Evolutionary conservation across 805 yeast species (phyloP), one percentile per base, ranked within the genome.

Genomic region (Cyberlindnera euphorbiiphila): DNA sequence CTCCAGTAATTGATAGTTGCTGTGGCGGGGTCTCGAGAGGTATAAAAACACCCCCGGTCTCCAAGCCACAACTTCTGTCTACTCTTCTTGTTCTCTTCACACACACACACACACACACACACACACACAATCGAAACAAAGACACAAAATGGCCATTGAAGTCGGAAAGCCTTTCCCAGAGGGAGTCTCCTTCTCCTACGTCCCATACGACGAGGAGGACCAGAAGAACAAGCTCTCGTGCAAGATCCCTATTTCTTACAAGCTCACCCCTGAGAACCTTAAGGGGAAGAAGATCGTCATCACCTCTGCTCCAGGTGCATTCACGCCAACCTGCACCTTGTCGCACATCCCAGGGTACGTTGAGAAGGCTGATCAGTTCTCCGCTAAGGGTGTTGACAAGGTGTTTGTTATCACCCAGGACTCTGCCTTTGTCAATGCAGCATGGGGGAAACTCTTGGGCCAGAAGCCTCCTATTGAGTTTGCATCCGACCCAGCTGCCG

Each of bases 281-380:
- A 49, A 49, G 25, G 56, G 55, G 13, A 53, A 55, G 39, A 52
- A 51, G 37, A 75, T 81, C 22, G 76, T 84, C 29, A 66, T 85
- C 50, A 85, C 86, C 22, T 71, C 83, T 42, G 88, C 85, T 23
- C 93, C 94, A 45, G 94, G 89, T 45, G 93, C 95, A 9, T 85
- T 84, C 70, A 84, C 95, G 19, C 94, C 91, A 39, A 77, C 91
- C 7, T 84, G 93, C 62, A 71, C 84, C 33, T 75, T 71, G 34
- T 68, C 74, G 51, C 93, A 83, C 61, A 71, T 83, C 43, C 91
- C 91, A 39, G 85, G 79, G 17, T 81, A 65, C 65, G 59, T 81
- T 41, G 54, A 64, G 41, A 65, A 75, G 46, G 58, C 72, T 37
- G 58, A 57, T 16, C 71, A 74, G 37, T 71, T 85, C 55, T 61